Base-by-base conservation (phyloP, 768 basidiomycete species). In the Agaricus blazei region DNA sequence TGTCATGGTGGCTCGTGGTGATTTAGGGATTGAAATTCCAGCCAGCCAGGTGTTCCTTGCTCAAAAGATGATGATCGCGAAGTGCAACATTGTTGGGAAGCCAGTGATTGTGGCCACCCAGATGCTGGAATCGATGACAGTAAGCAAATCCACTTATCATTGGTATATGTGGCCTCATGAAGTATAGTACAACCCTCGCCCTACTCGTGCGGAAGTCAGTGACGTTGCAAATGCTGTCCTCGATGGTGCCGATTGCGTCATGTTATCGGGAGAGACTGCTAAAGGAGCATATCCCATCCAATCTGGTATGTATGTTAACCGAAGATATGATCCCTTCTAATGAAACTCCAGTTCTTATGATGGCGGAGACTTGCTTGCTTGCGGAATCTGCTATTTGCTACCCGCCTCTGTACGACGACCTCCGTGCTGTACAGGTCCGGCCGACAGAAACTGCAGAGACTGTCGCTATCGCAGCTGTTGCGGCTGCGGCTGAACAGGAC, bases 1-100 rank as follows among this genome's bases (percentile, higher is more conserved):
- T 76, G 97, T 99, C 63, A 99, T 99, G 97, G 97, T 99, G 61
- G 97, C 97, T 61, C 93, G 97, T 74, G 97, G 97, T 71, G 97
- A 99, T 70, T 81, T 99, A 49, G 97, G 97, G 70, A 99, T 99
- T 65, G 97, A 99, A 75, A 99, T 99, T 64, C 97, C 97, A n/a
- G 93, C 97, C 43, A 90, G 88, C 65, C 97, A 98, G 68, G 97
- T 99, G 44, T 99, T 99, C 82, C 78, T 98, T 65, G 97, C 97
- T 7, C 97, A 99, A 72, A 99, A 99, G 79, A 98, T 98, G 96
- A 99, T 99, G 95, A 99, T 98, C 64, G 85, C 96, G 57, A 98
- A 98, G 77, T 97, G 94, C 77, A 98, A 97, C 79, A 90, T 96
- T 66, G 87, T 83, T 52, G 97, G 97, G 64, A 99, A 99, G 78